These are phyloP conservation scores for Metschnikowia kofuensis DNA, from an alignment of 805 yeast genomes.

Conservation along the genomic window DNA sequence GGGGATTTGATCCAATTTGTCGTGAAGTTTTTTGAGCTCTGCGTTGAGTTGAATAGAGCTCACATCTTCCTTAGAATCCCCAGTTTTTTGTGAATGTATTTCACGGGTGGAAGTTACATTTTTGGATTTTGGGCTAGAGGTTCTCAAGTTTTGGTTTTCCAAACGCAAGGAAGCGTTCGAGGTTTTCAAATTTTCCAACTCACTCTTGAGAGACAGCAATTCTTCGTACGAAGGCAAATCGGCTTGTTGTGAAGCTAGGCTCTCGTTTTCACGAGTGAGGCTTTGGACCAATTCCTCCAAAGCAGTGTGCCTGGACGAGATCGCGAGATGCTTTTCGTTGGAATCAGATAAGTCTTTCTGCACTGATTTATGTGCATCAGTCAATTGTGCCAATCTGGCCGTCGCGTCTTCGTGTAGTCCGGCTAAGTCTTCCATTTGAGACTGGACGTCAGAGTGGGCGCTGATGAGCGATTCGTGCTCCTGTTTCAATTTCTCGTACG, in stretches of 20 bases:
- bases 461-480: constrained; percentile 7
- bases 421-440: constrained; percentile 19
- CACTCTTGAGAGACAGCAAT: constrained; percentile 12
- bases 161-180: constrained; percentile 33
- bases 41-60: constrained; percentile 12
- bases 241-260: neutral
- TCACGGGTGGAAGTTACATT: neutral
- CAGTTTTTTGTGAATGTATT: neutral
- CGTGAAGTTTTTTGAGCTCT: constrained; percentile 24
- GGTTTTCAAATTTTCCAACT: constrained; percentile 29
- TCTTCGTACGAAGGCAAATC: constrained; percentile 7
- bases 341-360: constrained; percentile 3
- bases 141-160: constrained; percentile 38
- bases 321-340: constrained; percentile 1
- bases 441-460: constrained; percentile 12
- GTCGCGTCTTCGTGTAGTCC: constrained; percentile 10
- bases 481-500: constrained; percentile 4
- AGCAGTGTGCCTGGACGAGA: constrained; percentile 1
- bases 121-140: constrained; percentile 3
- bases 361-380: constrained; percentile 21
- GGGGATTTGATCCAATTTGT: constrained; percentile 28
- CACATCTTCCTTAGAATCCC: neutral
- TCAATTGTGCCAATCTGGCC: constrained; percentile 20
- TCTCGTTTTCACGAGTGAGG: constrained; percentile 7
- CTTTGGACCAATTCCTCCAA: constrained; percentile 5